Percentiles rank a stretch among this genome's conserved stretches.
phyloP scores from a whole-genome alignment of 805 yeast genomes.

The Phaffomyces thermotolerans region DNA sequence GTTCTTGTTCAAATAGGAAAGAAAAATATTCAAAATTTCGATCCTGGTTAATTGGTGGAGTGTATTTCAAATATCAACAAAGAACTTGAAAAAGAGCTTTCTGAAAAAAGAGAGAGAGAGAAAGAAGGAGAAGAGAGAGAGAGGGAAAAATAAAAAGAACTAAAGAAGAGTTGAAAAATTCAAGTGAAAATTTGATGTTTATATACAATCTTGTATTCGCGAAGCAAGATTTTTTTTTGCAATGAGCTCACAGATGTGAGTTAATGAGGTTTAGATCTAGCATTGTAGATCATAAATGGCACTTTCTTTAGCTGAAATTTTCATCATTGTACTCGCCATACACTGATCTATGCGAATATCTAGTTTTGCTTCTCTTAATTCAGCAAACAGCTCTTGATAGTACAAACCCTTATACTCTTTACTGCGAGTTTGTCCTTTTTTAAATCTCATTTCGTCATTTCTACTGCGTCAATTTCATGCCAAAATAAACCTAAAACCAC shows the following conservation, averaged over 20 bases:
- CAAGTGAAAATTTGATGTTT: constrained; percentile 4
- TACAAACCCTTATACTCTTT: too few relatives aligned
- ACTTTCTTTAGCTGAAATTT: not conserved
- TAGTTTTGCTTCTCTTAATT: not conserved
- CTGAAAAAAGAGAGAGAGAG: constrained; percentile 29
- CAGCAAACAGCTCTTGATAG: too few relatives aligned
- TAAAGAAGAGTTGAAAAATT: not conserved
- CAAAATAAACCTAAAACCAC: not conserved
- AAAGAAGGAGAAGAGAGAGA: constrained; percentile 17
- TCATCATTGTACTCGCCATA: not conserved
- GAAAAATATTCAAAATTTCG: not conserved
- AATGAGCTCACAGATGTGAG: constrained; percentile 6
- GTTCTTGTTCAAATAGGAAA: constrained; percentile 1
- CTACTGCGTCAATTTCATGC: not conserved
- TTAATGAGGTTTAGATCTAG: not conserved
- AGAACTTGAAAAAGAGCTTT: constrained; percentile 22
- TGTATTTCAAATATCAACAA: constrained; percentile 6
- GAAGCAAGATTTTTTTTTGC: constrained; percentile 1
- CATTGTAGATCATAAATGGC: not conserved
- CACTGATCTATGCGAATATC: not conserved
- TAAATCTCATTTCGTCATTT: constrained; percentile 3
- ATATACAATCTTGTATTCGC: constrained; percentile 8
- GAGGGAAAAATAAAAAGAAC: constrained; percentile 14
- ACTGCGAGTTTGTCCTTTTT: not conserved
- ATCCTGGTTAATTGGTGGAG: constrained; percentile 1